Evolutionary conservation across 1,284 basidiomycete species (phyloP).

Genomic region (Macrocybe sp.): DNA sequence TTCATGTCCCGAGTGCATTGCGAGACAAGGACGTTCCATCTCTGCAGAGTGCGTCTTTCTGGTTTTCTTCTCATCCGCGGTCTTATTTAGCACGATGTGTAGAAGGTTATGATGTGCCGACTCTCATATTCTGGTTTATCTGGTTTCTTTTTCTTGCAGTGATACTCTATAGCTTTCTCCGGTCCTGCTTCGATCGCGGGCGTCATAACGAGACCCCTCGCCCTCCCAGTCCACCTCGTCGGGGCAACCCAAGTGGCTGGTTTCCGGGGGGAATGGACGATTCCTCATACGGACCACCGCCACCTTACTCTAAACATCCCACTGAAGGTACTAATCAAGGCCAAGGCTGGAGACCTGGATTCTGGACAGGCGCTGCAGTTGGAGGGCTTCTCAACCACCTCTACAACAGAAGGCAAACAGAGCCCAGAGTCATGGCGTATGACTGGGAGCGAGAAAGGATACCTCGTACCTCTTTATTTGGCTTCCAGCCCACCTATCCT

Average conservation of each 20-base stretch:
- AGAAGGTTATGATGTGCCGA: constrained; percentile 35
- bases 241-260: constrained; percentile 36
- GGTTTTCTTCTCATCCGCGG: constrained; percentile 1
- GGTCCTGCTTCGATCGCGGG: constrained; percentile 40
- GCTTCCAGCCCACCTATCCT: constrained; percentile 3
- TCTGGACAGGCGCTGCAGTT: constrained; percentile 74
- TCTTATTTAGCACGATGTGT: not conserved
- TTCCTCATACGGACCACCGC: constrained; percentile 48
- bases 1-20: constrained; percentile 53
- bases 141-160: constrained; percentile 51
- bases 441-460: constrained; percentile 50
- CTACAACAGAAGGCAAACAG: constrained; percentile 34
- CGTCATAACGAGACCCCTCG: constrained; percentile 18
- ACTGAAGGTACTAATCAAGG: constrained; percentile 23
- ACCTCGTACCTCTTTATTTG: constrained; percentile 15
- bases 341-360: constrained; percentile 58
- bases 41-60: constrained; percentile 8
- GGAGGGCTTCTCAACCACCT: constrained; percentile 64
- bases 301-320: constrained; percentile 65
- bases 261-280: constrained; percentile 47
- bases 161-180: constrained; percentile 53
- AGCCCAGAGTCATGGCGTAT: constrained; percentile 24
- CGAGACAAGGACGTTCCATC: constrained; percentile 25
- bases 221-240: constrained; percentile 26
- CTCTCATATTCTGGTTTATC: constrained; percentile 48